Evolutionary conservation across 1,139 yeast species (phyloP), one percentile per base, ranked within the genome.

Genomic region (Pichia sp.): DNA sequence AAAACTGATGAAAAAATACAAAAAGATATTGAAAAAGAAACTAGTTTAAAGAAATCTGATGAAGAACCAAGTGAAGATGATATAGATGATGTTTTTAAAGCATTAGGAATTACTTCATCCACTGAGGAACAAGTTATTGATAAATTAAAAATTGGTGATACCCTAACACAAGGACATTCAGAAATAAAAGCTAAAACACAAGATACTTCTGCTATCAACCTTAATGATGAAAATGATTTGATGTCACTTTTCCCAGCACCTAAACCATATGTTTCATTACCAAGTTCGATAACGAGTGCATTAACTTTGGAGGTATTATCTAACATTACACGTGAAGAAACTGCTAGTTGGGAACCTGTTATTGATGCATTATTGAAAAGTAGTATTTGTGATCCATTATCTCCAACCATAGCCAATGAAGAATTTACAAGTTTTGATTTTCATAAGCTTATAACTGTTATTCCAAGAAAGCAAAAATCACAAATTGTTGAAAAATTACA

Each of bases 281-380:
- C 87, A 0, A 49, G 50, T 0, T 47, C 64, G 0, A 62, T 81
- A 6, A 51, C 63, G 15, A 62, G 65, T 1, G 63, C 68, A 33
- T 60, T 82, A 5, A 77, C 78, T 0, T 67, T 73, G 29, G 47
- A 48, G 11, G 61, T 78, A 0, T 60, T 76, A 3, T 66, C 68
- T 21, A 66, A 63, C 48, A 64, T 78, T 33, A 67, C 74, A 3
- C 51, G 59, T 2, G 66, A 67, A 33, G 60, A 64, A 5, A 59
- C 65, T 33, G 76, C 72, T 45, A 67, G 78, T 52, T 82, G 89
- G 88, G 61, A 64, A 15, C 60, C 71, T 26, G 72, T 80, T 3
- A 56, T 82, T 5, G 57, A 65, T 3, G 73, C 70, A 35, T 55
- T 82, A n/a, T 28, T 44, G n/a, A 20, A 35, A 7, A 38, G 40